Evolutionary conservation across 2,329 filamentous ascomycete species (phyloP).

Genomic region (Ophiostoma sp.): DNA sequence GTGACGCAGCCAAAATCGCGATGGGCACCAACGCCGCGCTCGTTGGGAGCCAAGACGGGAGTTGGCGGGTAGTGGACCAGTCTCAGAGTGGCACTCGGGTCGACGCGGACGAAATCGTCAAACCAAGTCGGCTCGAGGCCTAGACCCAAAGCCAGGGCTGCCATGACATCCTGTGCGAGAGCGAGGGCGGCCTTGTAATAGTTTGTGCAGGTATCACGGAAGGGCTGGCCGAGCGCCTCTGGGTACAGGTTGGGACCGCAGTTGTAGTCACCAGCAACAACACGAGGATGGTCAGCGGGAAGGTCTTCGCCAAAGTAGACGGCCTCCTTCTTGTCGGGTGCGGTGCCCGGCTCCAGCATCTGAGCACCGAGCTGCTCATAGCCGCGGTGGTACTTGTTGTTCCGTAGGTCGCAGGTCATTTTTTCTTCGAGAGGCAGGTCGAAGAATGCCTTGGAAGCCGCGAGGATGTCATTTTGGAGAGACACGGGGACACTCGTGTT

Average conservation of each 20-base stretch:
- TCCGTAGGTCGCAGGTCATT: constrained; percentile 37
- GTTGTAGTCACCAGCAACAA: constrained; percentile 12
- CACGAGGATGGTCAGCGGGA: not conserved
- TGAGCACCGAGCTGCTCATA: constrained; percentile 51
- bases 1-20: constrained; percentile 58
- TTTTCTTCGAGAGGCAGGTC: constrained; percentile 48
- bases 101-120: constrained; percentile 44
- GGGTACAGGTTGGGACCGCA: constrained; percentile 18
- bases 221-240: constrained; percentile 27
- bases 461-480: constrained; percentile 29
- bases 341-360: constrained; percentile 44
- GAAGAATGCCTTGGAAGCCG: constrained; percentile 47
- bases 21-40: constrained; percentile 46
- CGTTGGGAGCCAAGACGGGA: constrained; percentile 28
- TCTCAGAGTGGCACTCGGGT: constrained; percentile 45
- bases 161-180: constrained; percentile 39
- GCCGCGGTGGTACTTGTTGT: constrained; percentile 42
- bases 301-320: constrained; percentile 26
- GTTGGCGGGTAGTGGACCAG: constrained; percentile 52
- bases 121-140: constrained; percentile 44
- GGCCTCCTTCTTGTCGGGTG: constrained; percentile 50
- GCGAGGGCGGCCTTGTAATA: constrained; percentile 46
- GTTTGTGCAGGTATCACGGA: constrained; percentile 43
- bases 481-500: constrained; percentile 30
- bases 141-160: constrained; percentile 44